Evolutionary conservation across 1,139 yeast genomes (phyloP), one percentile per base, ranked within the genome.

Genomic region (Debaryomyces coudertii): DNA sequence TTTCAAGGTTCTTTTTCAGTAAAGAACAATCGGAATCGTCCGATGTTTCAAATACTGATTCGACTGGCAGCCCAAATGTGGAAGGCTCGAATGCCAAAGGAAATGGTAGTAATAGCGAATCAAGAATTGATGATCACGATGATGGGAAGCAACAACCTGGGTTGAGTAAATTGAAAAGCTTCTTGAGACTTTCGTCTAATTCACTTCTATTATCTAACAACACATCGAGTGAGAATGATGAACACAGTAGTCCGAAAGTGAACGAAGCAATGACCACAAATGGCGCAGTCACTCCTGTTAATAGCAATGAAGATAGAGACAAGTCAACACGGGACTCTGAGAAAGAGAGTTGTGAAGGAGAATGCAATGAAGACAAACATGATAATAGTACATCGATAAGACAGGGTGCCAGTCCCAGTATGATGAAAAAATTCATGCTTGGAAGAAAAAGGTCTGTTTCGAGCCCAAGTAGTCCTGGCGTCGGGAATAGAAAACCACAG

Each of bases 371-470:
- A 14, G 8, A 28, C 6, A 28, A 35, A 8, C 25, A 36, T 27
- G 36, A 11, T 15, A 20, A 12, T 29, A 29, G 33, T 28, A 16
- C 12, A 23, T 44, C 47, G 3, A 42, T 39, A n/a, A 43, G 43
- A 33, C 51, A 50, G 20, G 47, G 34, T n/a, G 48, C 52, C 7
- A 41, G 47, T 30, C 41, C 50, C 7, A 48, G 33, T 24, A 37
- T 48, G 44, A 45, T 52, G 42, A 51, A 50, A 30, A 37, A 55
- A 31, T 56, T 61, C 37, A 48, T 53, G 55, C 41, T 54, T 31
- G 61, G 62, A 12, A 47, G 68, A 42, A 58, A 62, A 50, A 44
- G 69, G 31, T 59, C 66, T 24, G 59, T 58, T 38, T 56, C 71
- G n/a, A 55, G 57, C 39, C 59, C 66, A 11, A 47, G 34, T 7